Evolutionary conservation across 116 monocot genomes (phyloP).

Genomic region (Trichopus zeylanicus): DNA sequence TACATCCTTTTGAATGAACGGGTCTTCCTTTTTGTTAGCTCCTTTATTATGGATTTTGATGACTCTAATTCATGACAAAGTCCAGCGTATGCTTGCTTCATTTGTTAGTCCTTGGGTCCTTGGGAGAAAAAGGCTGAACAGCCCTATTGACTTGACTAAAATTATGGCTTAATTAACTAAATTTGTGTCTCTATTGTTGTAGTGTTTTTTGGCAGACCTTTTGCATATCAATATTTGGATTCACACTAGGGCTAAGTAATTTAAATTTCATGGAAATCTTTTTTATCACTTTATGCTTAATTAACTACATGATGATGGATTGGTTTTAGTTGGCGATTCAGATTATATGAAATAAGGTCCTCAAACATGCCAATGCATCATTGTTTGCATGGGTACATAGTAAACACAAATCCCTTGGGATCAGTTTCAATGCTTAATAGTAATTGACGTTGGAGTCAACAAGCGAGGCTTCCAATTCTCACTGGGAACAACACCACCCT

Average conservation of each 20-base stretch:
- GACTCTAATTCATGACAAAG: neutral
- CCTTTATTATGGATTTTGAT: neutral
- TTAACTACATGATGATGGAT: no score
- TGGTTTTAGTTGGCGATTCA: no score
- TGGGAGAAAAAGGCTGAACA: no score
- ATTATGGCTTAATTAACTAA: neutral
- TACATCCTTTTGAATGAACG: neutral
- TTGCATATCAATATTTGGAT: neutral
- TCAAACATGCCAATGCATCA: no score
- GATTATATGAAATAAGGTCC: no score
- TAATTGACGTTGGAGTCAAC: no score
- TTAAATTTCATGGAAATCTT: no score
- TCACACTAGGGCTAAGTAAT: neutral
- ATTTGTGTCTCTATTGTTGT: neutral
- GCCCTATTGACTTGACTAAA: slow-evolving; percentile 1
- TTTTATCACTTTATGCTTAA: no score
- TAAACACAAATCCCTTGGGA: no score
- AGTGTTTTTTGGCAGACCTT: neutral
- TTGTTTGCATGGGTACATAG: no score
- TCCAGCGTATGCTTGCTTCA: neutral
- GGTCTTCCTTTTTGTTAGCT: neutral
- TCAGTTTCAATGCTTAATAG: no score
- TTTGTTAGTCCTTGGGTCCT: neutral
- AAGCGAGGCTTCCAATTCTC: no score
- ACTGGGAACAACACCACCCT: neutral